Conservation (phyloP, 2,329 filamentous ascomycete species). For the Blastomyces percursus region DNA sequence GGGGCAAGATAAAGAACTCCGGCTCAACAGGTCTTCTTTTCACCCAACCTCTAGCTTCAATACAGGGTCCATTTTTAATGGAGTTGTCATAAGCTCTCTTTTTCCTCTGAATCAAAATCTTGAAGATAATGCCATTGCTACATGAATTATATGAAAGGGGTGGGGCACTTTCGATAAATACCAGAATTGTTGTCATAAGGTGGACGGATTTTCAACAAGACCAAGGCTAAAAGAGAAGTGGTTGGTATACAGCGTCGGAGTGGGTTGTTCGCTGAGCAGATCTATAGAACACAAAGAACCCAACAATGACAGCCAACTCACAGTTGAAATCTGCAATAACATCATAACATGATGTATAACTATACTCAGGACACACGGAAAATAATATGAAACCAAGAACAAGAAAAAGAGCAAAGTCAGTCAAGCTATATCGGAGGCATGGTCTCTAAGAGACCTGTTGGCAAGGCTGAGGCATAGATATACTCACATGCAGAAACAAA, state of each 20-base stretch:
- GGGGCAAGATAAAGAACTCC: background rate
- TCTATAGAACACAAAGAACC: constrained; percentile 1
- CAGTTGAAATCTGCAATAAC: background rate
- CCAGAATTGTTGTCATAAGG: background rate
- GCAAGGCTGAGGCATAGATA: background rate
- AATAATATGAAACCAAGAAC: background rate
- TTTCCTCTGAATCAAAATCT: background rate
- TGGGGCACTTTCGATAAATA: background rate
- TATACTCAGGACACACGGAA: background rate
- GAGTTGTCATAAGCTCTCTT: too few relatives aligned
- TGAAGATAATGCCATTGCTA: background rate
- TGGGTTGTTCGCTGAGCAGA: background rate
- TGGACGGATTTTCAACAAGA: background rate
- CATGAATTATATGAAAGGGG: background rate
- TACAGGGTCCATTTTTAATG: background rate
- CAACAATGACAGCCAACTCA: background rate
- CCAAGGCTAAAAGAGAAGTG: background rate
- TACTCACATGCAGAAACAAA: background rate
- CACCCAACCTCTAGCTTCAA: background rate
- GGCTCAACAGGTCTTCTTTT: background rate
- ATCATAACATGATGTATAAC: background rate
- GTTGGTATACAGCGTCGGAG: background rate
- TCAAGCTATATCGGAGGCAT: background rate
- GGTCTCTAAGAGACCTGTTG: background rate
- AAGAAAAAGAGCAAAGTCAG: background rate